These are phyloP conservation scores for Meyerozyma smithsonii DNA, from an alignment of 1,139 yeast species.

Conservation along the genomic window DNA sequence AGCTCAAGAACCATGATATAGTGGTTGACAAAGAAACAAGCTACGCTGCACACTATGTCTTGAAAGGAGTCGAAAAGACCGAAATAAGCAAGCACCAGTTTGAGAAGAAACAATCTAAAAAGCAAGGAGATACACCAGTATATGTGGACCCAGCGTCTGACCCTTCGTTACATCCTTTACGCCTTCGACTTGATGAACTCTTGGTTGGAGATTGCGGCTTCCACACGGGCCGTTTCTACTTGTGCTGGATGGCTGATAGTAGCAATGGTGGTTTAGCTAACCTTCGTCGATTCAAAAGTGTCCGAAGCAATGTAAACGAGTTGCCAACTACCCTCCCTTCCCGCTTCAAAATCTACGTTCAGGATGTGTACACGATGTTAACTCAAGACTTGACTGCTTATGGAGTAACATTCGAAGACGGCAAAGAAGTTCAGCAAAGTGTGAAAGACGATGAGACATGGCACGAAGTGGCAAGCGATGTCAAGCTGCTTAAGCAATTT, in stretches of 20 bases:
- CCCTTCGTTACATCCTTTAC: constrained; percentile 11
- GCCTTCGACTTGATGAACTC: constrained; percentile 35
- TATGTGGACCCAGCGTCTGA: constrained; percentile 11
- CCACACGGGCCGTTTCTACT: constrained; percentile 41
- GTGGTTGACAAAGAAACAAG: constrained; percentile 44
- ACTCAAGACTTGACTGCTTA: constrained; percentile 21
- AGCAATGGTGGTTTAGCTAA: constrained; percentile 38
- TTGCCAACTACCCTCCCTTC: constrained; percentile 25
- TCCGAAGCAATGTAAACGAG: constrained; percentile 16
- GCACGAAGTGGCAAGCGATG: constrained; percentile 42
- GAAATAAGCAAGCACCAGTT: constrained; percentile 28
- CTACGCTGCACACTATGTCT: constrained; percentile 36
- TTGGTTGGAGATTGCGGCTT: constrained; percentile 46
- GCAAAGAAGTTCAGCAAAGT: constrained; percentile 20
- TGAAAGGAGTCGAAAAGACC: constrained; percentile 34
- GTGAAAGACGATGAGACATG: constrained; percentile 17
- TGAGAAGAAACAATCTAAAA: constrained; percentile 22
- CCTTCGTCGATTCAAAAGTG: constrained; percentile 27
- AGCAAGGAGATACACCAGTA: constrained; percentile 15
- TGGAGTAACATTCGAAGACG: constrained; percentile 34
- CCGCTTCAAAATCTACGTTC: constrained; percentile 45
- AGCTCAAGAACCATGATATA: constrained; percentile 33
- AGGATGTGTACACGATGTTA: constrained; percentile 40
- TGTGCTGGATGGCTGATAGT: constrained; percentile 39
- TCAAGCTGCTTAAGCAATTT: constrained; percentile 28